Percentiles rank a stretch among this genome's conserved stretches.
Conservation (phyloP, 2,329 filamentous ascomycete species). For the Trichoderma sp. region DNA sequence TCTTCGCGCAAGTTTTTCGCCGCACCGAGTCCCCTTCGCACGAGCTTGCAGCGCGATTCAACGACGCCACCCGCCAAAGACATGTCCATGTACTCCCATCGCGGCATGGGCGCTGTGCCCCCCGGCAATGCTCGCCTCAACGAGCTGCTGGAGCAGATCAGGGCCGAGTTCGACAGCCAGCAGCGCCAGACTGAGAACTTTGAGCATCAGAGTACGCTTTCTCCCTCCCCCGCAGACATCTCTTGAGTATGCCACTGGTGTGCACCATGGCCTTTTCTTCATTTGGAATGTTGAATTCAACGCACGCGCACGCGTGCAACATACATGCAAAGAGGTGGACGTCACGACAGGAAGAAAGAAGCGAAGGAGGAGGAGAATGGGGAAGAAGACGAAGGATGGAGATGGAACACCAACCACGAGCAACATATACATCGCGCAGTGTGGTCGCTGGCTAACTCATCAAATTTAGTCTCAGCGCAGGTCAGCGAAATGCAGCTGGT, state of each 20-base stretch:
- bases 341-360: neutral
- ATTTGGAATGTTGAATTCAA: neutral
- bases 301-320: too few species aligned
- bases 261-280: neutral
- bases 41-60: constrained; percentile 15
- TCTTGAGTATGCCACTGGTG: neutral
- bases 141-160: constrained; percentile 88
- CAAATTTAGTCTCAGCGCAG: constrained; percentile 74
- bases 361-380: neutral
- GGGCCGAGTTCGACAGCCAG: constrained; percentile 87
- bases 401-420: neutral
- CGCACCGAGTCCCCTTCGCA: constrained; percentile 20
- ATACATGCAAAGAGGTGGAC: too few species aligned
- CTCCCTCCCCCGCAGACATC: neutral
- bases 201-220: constrained; percentile 85
- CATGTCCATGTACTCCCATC: constrained; percentile 89
- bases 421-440: neutral
- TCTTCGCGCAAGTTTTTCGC: neutral
- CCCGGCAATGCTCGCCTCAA: constrained; percentile 68
- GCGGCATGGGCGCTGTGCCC: constrained; percentile 75
- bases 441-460: constrained; percentile 31
- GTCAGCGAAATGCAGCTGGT: constrained; percentile 95
- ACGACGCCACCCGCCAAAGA: constrained; percentile 18
- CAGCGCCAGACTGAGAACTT: constrained; percentile 80
- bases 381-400: neutral